Conservation (phyloP, 345 rosid species). For the Gossypium anomalum region DNA sequence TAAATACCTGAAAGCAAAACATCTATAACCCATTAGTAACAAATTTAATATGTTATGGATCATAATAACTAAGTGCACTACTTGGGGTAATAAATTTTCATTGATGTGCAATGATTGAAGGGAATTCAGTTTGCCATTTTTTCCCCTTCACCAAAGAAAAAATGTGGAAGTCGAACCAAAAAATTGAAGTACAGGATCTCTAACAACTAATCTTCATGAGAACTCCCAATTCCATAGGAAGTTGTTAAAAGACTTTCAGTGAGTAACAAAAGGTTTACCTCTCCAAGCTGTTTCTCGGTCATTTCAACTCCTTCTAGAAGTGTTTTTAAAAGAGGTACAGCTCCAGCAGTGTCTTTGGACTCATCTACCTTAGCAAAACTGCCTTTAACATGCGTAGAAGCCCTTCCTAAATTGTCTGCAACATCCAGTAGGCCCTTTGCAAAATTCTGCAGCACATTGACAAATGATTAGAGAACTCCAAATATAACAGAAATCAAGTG, state of each 20-base stretch:
- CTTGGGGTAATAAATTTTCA: not conserved
- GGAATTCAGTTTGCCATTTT: not conserved
- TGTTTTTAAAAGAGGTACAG: constrained; percentile 60
- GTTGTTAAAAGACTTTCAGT: not conserved
- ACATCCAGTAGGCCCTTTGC: constrained; percentile 80
- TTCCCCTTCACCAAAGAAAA: not conserved
- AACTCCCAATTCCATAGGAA: not conserved
- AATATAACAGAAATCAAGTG: constrained; percentile 3
- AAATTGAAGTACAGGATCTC: not conserved
- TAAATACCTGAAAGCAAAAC: constrained; percentile 55
- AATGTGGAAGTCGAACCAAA: not conserved
- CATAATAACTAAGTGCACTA: not conserved
- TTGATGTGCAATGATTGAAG: not conserved
- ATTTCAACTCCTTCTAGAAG: constrained; percentile 94
- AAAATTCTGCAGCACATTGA: constrained; percentile 55
- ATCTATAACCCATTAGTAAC: not conserved
- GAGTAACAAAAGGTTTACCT: constrained; percentile 34
- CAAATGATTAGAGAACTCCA: constrained; percentile 5
- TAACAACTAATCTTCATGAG: not conserved
- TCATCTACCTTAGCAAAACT: constrained; percentile 64
- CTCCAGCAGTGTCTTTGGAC: constrained; percentile 56
- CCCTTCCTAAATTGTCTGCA: constrained; percentile 89
- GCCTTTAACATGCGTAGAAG: constrained; percentile 76
- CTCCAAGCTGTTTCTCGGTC: constrained; percentile 89
- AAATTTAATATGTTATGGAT: not conserved